Conservation (phyloP, 2,329 filamentous ascomycete species). For the Colletotrichum orbiculare region DNA sequence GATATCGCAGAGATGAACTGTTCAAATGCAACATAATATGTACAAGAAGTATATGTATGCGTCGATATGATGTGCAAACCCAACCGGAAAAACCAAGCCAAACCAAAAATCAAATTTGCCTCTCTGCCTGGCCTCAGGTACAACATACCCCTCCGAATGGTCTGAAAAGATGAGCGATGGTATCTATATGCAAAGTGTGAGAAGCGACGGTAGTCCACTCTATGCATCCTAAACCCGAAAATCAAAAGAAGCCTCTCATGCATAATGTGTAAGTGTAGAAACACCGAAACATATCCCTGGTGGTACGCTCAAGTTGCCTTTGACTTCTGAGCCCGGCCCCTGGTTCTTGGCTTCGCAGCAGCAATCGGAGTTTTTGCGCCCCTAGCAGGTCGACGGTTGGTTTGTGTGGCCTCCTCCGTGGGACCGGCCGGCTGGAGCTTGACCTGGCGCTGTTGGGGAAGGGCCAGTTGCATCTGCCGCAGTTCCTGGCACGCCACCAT, state of each 20-base stretch:
- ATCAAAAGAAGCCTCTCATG: background rate
- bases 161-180: constrained; percentile 21
- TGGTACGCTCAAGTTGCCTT: constrained; percentile 4
- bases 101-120: background rate
- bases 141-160: constrained; percentile 9
- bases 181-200: constrained; percentile 17
- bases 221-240: too few species aligned
- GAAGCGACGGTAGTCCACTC: background rate
- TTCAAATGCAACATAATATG: background rate
- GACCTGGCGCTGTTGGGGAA: background rate
- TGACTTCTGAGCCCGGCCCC: constrained; percentile 1
- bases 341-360: constrained; percentile 6
- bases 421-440: background rate
- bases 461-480: constrained; percentile 8
- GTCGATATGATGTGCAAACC: constrained; percentile 2
- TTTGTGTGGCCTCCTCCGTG: constrained; percentile 5
- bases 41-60: background rate
- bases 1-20: background rate
- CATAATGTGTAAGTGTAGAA: background rate
- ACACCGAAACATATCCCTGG: background rate
- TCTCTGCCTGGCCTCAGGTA: background rate
- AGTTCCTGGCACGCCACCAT: constrained; percentile 7
- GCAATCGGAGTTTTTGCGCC: background rate
- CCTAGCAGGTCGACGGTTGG: constrained; percentile 3
- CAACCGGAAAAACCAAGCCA: background rate